Evolutionary conservation across 1,284 basidiomycete species (phyloP), one percentile per base, ranked within the genome.

Genomic region (Fomitopsis pinicola): DNA sequence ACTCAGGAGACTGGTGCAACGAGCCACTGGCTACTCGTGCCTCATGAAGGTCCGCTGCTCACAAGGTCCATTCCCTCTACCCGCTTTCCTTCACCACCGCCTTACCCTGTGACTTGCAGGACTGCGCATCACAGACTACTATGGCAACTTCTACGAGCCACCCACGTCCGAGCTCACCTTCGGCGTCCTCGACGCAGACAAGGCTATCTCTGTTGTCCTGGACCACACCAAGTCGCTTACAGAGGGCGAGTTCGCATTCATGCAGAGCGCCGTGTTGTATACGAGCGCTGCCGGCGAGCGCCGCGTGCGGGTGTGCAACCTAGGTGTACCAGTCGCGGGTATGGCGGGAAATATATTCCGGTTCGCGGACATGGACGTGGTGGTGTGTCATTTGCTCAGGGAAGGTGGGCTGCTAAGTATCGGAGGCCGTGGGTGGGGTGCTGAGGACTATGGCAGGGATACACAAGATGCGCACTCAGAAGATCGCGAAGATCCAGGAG

Each of bases 191-290:
- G 92, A 95, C 70, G 85, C 94, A 0, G 89, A 94, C 75, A 92
- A 92, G 70, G 82, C 94, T 0, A 80, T 98, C 55, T 85, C 86
- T 5, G 86, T 89, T 5, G 69, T 80, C 4, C 76, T 91, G 5
- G 82, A 84, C 60, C 84, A 92, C 77, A 77, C 89, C 70, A 78
- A 88, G 74, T 72, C 77, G 67, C 81, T 99, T 14, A 87, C 92
- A 69, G 86, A 92, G 44, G 86, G 91, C 50, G 81, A 85, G 63
- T 89, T 92, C 64, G 93, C 91, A 0, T 89, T 89, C 71, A 76
- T 99, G 58, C 97, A 99, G 74, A 90, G 87, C n/a, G 97, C 97
- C 0, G 81, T 94, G 1, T 78, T 99, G 36, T 96, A 99, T 72
- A 99, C 97, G 2, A 89, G 87, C 1, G 74, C 83, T 1, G 76